phyloP scores from a whole-genome alignment of 2,329 filamentous ascomycete genomes.

The Colletotrichum gloeosporioides region DNA sequence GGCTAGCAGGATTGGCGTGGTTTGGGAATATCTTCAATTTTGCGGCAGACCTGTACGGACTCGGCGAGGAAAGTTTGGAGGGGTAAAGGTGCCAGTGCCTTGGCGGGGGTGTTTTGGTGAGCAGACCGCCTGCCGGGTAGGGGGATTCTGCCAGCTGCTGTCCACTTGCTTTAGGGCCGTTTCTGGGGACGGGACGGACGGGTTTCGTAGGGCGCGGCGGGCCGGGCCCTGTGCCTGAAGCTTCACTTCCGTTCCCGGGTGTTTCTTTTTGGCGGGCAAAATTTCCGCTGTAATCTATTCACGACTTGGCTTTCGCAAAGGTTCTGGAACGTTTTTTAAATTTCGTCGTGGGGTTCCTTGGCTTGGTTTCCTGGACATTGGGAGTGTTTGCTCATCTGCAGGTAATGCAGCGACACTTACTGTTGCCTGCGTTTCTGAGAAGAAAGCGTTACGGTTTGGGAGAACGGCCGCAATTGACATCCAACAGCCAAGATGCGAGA shows the following conservation, averaged over 20 bases:
- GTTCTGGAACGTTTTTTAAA: neutral
- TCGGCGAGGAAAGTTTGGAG: neutral
- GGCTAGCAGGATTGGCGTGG: neutral
- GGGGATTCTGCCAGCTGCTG: neutral
- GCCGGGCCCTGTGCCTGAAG: neutral
- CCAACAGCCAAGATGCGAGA: neutral
- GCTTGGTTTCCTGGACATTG: neutral
- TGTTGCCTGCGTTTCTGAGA: neutral
- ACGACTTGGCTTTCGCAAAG: neutral
- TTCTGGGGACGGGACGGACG: neutral
- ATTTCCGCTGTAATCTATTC: neutral
- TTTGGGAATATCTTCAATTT: slow-evolving; percentile 19
- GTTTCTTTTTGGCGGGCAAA: neutral
- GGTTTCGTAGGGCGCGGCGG: neutral
- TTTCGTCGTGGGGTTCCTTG: neutral
- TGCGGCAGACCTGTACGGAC: neutral
- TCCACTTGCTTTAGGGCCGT: neutral
- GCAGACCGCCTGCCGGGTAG: neutral
- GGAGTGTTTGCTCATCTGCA: neutral
- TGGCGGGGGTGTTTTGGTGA: neutral
- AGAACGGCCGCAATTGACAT: neutral
- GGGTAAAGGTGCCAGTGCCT: neutral
- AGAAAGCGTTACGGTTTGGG: neutral
- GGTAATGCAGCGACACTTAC: too few species aligned
- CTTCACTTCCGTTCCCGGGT: neutral